Evolutionary conservation across 345 rosid species (phyloP), one percentile per base, ranked within the genome.

Genomic region (Laguncularia racemosa): DNA sequence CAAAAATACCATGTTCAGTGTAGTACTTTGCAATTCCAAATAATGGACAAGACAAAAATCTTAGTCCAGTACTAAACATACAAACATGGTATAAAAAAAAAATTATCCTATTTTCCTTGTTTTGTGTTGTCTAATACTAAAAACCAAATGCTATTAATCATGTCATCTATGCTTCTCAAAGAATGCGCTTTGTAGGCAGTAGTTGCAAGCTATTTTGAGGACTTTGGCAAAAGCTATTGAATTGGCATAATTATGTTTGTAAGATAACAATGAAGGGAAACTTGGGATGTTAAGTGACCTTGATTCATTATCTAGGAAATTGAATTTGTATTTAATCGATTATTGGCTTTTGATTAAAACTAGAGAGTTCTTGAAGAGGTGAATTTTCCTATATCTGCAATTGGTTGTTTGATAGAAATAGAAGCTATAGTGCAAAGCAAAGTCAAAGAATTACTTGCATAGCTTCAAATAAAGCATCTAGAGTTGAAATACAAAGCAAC

Each of bases 91-190:
- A n/a, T n/a, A n/a, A n/a, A n/a, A n/a, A n/a, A n/a, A n/a, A n/a
- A n/a, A n/a, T n/a, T n/a, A n/a, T n/a, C n/a, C n/a, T n/a, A n/a
- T n/a, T n/a, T n/a, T n/a, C n/a, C n/a, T n/a, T n/a, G n/a, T n/a
- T n/a, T n/a, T n/a, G n/a, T n/a, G n/a, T n/a, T n/a, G n/a, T n/a
- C n/a, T n/a, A n/a, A n/a, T n/a, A n/a, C n/a, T n/a, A n/a, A n/a
- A n/a, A n/a, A n/a, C n/a, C n/a, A n/a, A n/a, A n/a, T n/a, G n/a
- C n/a, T n/a, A n/a, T n/a, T n/a, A n/a, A 19, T 87, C 99, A 0
- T 85, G 95, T 73, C 99, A 93, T 59, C 99, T 97, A 49, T 93
- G 85, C 63, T 93, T 93, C 74, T 82, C 82, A 19, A 93, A 81
- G 73, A 85, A 93, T 56, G 58, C 88, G 9, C 82, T 93, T 9